A percentile compares a stretch with the other conserved stretches of the same genome.
These are phyloP conservation scores for Paracamarosporium sp. DNA, from an alignment of 2,329 filamentous ascomycete species.

Conservation along the genomic window DNA sequence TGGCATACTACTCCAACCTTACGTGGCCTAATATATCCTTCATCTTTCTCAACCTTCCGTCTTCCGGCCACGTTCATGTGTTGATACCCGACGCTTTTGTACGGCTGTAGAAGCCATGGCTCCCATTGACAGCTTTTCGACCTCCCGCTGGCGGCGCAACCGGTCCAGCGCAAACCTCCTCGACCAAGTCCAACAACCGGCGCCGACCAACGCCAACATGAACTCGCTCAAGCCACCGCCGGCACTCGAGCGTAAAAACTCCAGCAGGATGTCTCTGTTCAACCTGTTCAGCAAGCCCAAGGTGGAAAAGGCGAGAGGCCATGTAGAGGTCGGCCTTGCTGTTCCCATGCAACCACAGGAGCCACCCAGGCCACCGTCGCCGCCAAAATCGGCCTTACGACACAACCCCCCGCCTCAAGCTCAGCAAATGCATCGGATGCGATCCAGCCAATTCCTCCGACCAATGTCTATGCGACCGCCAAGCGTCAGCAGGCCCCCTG, in stretches of 20 bases:
- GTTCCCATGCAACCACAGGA: constrained; percentile 42
- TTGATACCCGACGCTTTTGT: constrained; percentile 1
- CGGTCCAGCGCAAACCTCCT: constrained; percentile 40
- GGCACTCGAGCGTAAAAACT: constrained; percentile 41
- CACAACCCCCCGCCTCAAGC: constrained; percentile 36
- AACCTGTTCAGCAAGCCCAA: constrained; percentile 58
- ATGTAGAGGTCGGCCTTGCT: constrained; percentile 52
- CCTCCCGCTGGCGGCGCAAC: constrained; percentile 46
- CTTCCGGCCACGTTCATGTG: constrained; percentile 4
- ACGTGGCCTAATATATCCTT: constrained; percentile 9
- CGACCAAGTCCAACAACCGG: constrained; percentile 21
- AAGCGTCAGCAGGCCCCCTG: constrained; percentile 12
- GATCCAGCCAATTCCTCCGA: constrained; percentile 40
- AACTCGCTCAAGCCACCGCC: constrained; percentile 20
- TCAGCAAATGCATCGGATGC: constrained; percentile 38
- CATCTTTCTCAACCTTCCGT: not conserved
- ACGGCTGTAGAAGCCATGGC: constrained; percentile 29
- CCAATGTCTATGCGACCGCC: constrained; percentile 37
- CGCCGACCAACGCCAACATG: constrained; percentile 14
- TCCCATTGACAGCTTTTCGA: constrained; percentile 27
- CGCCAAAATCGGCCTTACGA: constrained; percentile 37
- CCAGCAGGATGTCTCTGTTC: constrained; percentile 58
- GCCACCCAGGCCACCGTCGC: constrained; percentile 27
- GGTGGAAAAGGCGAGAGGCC: constrained; percentile 55
- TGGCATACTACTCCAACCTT: constrained; percentile 9